phyloP scores from a whole-genome alignment of 352 stramenopile genomes.

The Pythium utonaiense region DNA sequence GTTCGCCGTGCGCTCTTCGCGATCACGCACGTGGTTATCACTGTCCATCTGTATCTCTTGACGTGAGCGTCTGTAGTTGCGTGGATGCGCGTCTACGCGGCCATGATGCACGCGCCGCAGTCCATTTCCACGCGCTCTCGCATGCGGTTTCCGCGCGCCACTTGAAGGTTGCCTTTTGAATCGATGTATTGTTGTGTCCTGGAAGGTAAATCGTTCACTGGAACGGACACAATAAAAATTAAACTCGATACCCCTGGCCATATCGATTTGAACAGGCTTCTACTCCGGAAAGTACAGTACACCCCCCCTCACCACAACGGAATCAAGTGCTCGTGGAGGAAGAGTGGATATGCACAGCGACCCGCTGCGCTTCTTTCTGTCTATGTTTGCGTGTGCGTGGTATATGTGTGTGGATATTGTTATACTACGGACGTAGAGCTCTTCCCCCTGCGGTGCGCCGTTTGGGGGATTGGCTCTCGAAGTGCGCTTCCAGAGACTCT shows the following conservation, averaged over 20 bases:
- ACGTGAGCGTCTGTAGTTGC: not conserved
- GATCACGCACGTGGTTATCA: not conserved
- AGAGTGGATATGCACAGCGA: too few species aligned
- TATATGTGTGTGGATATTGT: not conserved
- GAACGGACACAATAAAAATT: not conserved
- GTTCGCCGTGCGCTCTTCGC: not conserved
- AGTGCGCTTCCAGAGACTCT: conserved; percentile 35
- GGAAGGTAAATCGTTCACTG: conserved; percentile 1
- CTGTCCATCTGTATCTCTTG: not conserved
- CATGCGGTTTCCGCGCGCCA: not conserved
- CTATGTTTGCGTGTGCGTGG: not conserved
- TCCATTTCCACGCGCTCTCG: not conserved
- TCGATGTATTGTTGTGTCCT: conserved; percentile 9
- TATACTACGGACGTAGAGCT: conserved; percentile 14
- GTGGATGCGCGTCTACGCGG: not conserved
- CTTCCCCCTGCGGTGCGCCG: conserved; percentile 1
- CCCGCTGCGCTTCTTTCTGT: not conserved
- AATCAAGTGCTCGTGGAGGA: too few species aligned
- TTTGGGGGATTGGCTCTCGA: conserved; percentile 2
- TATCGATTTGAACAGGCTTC: too few species aligned
- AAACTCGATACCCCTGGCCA: too few species aligned
- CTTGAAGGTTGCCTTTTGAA: conserved; percentile 13
- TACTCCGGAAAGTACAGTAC: too few species aligned
- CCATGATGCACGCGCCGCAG: not conserved
- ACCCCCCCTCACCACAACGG: too few species aligned